Evolutionary conservation across 2,329 filamentous ascomycete genomes (phyloP).

Genomic region (Penicillium sp.): DNA sequence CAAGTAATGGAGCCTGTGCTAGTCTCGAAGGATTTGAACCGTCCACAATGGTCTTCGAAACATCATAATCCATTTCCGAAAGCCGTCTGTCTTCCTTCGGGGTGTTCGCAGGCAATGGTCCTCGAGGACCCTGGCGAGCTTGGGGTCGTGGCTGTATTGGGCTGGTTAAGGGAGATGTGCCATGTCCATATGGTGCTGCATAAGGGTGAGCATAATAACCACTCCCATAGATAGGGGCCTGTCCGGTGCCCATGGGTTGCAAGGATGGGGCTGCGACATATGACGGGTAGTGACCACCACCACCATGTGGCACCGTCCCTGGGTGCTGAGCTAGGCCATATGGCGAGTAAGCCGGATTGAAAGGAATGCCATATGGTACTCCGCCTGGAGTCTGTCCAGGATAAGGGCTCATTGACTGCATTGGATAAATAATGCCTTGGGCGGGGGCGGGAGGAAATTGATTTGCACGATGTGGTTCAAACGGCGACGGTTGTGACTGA

Average conservation of each 20-base stretch:
- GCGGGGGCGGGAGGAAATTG: constrained; percentile 26
- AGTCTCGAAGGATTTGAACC: constrained; percentile 35
- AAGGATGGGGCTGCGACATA: constrained; percentile 21
- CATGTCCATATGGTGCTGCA: constrained; percentile 19
- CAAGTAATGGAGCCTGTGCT: constrained; percentile 9
- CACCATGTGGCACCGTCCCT: constrained; percentile 11
- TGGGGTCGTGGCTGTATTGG: constrained; percentile 8
- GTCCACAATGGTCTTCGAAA: constrained; percentile 39
- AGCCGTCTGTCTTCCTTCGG: constrained; percentile 20
- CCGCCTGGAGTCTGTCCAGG: constrained; percentile 16
- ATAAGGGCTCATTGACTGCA: constrained; percentile 29
- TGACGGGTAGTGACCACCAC: constrained; percentile 21
- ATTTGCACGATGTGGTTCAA: constrained; percentile 28
- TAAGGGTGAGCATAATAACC: constrained; percentile 31
- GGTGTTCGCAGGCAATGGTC: neutral
- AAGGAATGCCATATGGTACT: constrained; percentile 27
- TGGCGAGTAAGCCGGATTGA: constrained; percentile 26
- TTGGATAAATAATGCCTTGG: constrained; percentile 32
- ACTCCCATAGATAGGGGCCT: constrained; percentile 22
- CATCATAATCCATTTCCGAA: constrained; percentile 28
- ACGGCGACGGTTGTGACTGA: constrained; percentile 24
- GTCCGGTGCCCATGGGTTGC: constrained; percentile 20
- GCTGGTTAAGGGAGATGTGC: constrained; percentile 4
- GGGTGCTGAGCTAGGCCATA: constrained; percentile 28
- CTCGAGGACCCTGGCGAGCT: constrained; percentile 4